Evolutionary conservation across 805 yeast species (phyloP).

Genomic region (Starmerella apis): DNA sequence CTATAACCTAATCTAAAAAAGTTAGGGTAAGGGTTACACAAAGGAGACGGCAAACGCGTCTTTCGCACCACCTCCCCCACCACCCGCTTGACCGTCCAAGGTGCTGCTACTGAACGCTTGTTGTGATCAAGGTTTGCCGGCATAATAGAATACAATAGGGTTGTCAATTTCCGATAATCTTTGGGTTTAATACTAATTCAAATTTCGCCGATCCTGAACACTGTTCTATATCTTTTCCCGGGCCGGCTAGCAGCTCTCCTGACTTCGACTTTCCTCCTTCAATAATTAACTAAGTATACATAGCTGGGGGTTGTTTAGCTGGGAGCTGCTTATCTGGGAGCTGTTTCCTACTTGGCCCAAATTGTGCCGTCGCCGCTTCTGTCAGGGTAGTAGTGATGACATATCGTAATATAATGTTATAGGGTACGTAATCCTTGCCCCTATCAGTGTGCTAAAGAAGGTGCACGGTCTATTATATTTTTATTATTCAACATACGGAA

Average conservation of each 20-base stretch:
- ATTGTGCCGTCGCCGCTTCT: not conserved
- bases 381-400: not conserved
- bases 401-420: too few relatives aligned
- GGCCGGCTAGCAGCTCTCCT: not conserved
- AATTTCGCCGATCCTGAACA: too few relatives aligned
- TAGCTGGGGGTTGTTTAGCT: too few relatives aligned
- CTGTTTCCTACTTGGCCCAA: not conserved
- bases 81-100: too few relatives aligned
- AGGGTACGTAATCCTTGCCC: not conserved
- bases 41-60: slow-evolving; percentile 2
- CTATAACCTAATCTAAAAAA: slow-evolving; percentile 2
- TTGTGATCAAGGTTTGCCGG: not conserved
- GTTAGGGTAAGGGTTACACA: not conserved
- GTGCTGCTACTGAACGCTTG: too few relatives aligned
- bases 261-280: not conserved
- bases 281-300: too few relatives aligned
- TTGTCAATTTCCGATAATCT: not conserved
- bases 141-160: not conserved
- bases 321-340: too few relatives aligned
- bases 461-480: not conserved
- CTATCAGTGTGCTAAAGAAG: not conserved
- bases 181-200: not conserved
- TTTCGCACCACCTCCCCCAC: too few relatives aligned
- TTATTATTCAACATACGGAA: too few relatives aligned
- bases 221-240: not conserved